Percentiles rank a stretch among this genome's conserved stretches.
Conservation (phyloP, 306 rosid species). For the Cicer chorassanicum region DNA sequence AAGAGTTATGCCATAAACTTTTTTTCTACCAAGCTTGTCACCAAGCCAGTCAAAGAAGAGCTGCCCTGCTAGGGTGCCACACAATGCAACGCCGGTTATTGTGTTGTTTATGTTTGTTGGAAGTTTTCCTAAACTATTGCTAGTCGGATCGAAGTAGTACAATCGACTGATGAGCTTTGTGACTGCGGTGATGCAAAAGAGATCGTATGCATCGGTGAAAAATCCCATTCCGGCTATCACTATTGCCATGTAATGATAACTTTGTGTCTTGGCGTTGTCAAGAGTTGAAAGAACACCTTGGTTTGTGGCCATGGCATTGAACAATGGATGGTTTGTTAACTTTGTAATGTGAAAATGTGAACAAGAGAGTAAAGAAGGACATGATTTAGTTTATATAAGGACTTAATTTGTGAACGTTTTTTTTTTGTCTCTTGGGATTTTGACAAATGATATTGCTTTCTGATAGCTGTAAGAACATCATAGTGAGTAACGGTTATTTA, state of each 20-base stretch:
- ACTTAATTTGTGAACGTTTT: too few species aligned
- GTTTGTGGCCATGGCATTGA: constrained; percentile 47
- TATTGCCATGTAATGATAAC: constrained; percentile 59
- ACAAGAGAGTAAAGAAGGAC: too few species aligned
- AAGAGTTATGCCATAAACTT: constrained; percentile 63
- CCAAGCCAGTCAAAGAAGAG: constrained; percentile 80
- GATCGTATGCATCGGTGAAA: constrained; percentile 71
- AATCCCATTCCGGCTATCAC: constrained; percentile 73
- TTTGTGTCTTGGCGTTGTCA: constrained; percentile 67
- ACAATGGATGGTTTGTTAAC: too few species aligned
- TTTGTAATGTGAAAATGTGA: too few species aligned
- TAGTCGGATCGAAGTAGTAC: constrained; percentile 53
- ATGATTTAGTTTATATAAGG: too few species aligned
- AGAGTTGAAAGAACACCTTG: constrained; percentile 53
- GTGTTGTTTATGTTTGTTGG: constrained; percentile 57
- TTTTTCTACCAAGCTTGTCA: constrained; percentile 65
- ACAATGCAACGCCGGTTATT: constrained; percentile 60
- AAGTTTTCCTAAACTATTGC: constrained; percentile 48
- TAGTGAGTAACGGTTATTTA: too few species aligned
- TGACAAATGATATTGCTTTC: too few species aligned
- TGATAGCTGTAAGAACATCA: too few species aligned
- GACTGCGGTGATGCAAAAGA: constrained; percentile 66
- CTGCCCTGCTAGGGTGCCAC: constrained; percentile 60
- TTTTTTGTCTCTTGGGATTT: too few species aligned
- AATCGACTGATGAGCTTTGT: constrained; percentile 59